Evolutionary conservation across 169 alveolate genomes (phyloP).

Genomic region (Amoebophrya sp.): DNA sequence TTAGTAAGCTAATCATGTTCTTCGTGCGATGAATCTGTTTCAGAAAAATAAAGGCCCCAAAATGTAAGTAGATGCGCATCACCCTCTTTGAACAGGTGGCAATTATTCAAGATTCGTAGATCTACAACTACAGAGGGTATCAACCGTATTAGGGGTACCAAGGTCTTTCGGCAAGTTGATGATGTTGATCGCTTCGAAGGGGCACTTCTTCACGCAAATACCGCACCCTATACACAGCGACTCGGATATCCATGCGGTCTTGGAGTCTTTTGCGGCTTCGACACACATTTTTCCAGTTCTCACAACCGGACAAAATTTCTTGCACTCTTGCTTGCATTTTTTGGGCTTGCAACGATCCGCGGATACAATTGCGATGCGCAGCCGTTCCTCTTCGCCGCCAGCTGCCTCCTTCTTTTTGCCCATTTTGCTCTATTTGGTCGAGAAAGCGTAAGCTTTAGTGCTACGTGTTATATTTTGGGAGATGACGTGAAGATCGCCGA

Average conservation of each 20-base stretch:
- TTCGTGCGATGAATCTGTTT: background rate
- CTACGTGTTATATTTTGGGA: background rate
- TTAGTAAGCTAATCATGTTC: background rate
- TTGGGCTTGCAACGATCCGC: slow-evolving; percentile 97
- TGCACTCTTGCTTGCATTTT: slow-evolving; percentile 86
- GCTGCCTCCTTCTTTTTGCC: background rate
- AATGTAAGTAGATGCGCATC: background rate
- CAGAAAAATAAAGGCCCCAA: background rate
- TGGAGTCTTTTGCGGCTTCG: slow-evolving; percentile 87
- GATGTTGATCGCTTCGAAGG: slow-evolving; percentile 94
- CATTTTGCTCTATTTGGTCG: background rate
- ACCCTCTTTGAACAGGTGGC: background rate
- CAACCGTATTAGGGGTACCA: no score
- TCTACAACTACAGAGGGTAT: no score
- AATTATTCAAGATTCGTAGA: background rate
- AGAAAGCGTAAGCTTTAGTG: background rate
- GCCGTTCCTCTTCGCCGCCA: slow-evolving; percentile 64
- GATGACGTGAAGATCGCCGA: no score
- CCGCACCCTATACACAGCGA: slow-evolving; percentile 99
- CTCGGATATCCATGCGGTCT: slow-evolving; percentile 91
- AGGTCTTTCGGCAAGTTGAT: slow-evolving; percentile 97
- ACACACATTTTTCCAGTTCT: slow-evolving; percentile 94
- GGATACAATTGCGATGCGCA: slow-evolving; percentile 95
- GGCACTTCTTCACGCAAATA: slow-evolving; percentile 98
- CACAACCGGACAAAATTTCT: slow-evolving; percentile 77